Base-by-base conservation (phyloP, 306 rosid genomes). In the Cotoneaster glaucophyllus region DNA sequence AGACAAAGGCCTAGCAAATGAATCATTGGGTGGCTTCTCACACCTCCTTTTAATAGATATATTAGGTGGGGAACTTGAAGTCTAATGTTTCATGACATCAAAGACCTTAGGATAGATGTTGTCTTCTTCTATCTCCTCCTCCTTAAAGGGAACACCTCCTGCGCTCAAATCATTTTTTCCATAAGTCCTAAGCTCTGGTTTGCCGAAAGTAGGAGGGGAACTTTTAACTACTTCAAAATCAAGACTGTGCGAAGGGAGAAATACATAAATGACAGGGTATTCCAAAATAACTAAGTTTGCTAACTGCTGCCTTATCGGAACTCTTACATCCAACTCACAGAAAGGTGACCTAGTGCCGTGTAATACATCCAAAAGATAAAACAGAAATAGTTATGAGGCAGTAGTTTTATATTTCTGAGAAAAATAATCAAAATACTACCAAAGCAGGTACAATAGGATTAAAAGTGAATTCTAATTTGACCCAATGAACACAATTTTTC, bases 251-350 rank as follows among this genome's bases (percentile, higher is more conserved):
- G 91, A 90, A 3, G 97, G 92, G 66, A 92, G 86, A 74, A 84
- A 82, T 63, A 92, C 93, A 85, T 84, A 73, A 58, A 96, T 82
- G 61, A 90, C 84, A 63, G 99, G 99, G 85, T 88, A 92, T 86
- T 92, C 98, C 90, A 95, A 79, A 68, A 95, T 76, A 67, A 78
- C 84, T 58, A 82, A 39, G 72, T 88, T 81, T 50, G 86, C 78
- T 76, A 96, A 80, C 77, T 90, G 96, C 73, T 90, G 85, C 85
- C 88, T 85, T 72, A 96, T 85, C 67, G 98, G 98, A 70, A 77
- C 82, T 24, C 82, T 84, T 75, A 81, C n/a, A 69, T 89, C 92
- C 77, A 96, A 78, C 80, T 89, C 93, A 79, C 84, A 82, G 73
- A 88, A 95, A 25, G 91, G 87, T 75, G 93, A 89, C 64, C 31